Percentiles rank a stretch among this genome's conserved stretches.
Conservation (phyloP, 768 basidiomycete species). For the Xerocomus spinulosus region DNA sequence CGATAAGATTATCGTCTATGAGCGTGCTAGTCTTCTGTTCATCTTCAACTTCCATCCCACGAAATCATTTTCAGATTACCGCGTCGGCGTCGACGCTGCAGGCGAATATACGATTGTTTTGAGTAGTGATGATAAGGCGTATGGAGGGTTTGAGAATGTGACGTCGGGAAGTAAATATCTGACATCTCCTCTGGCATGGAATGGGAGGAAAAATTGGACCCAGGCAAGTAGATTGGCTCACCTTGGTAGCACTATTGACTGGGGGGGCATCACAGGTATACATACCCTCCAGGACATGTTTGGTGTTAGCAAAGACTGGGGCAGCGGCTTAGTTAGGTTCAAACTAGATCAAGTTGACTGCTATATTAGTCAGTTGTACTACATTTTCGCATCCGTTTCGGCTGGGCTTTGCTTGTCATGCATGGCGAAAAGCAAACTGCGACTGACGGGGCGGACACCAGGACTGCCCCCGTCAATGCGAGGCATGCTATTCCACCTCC, state of each 20-base stretch:
- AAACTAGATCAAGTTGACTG: no score
- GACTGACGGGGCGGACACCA: not conserved
- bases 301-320: constrained; percentile 26
- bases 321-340: not conserved
- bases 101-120: constrained; percentile 84
- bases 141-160: constrained; percentile 88
- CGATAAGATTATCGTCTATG: constrained; percentile 92
- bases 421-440: constrained; percentile 11
- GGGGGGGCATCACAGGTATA: constrained; percentile 23
- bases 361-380: no score
- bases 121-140: constrained; percentile 79
- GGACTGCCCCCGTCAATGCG: no score
- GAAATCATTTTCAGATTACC: constrained; percentile 90
- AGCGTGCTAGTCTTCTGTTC: constrained; percentile 91
- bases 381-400: no score
- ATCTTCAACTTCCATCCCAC: constrained; percentile 96
- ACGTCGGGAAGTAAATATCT: constrained; percentile 57
- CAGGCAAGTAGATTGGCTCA: constrained; percentile 49
- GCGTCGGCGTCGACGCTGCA: constrained; percentile 79
- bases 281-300: constrained; percentile 29
- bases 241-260: constrained; percentile 1
- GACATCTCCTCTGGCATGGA: constrained; percentile 89
- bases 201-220: constrained; percentile 83
- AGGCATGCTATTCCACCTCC: constrained; percentile 21
- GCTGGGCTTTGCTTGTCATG: constrained; percentile 18